Conservation (phyloP, 2,329 filamentous ascomycete species). For the Echinosphaeria canescens region DNA sequence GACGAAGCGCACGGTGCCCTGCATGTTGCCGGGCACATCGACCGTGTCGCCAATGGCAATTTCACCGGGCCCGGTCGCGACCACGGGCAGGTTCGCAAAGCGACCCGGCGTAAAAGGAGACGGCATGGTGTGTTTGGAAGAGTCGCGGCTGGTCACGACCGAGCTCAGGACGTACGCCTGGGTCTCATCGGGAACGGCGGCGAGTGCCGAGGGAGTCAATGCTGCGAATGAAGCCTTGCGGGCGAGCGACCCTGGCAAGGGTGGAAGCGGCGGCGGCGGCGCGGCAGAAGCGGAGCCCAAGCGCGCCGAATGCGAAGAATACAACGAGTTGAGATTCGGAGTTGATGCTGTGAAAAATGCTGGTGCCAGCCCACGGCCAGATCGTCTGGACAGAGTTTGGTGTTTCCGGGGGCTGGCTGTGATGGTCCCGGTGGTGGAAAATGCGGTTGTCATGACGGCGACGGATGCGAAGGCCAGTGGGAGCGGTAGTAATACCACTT, state of each 20-base stretch:
- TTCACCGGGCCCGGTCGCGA: constrained; percentile 21
- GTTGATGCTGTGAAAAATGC: constrained; percentile 28
- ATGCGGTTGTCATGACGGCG: constrained; percentile 12
- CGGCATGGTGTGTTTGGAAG: constrained; percentile 30
- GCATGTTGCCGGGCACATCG: constrained; percentile 86
- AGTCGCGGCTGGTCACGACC: constrained; percentile 15
- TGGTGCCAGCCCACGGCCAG: constrained; percentile 13
- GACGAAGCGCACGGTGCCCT: constrained; percentile 74
- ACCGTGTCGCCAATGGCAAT: constrained; percentile 64
- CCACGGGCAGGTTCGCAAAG: no score
- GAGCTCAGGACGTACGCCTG: constrained; percentile 38
- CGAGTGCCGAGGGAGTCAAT: constrained; percentile 39
- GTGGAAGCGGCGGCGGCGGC: constrained; percentile 17
- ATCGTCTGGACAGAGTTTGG: constrained; percentile 18
- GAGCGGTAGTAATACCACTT: no score
- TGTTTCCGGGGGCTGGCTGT: no score
- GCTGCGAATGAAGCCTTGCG: constrained; percentile 43
- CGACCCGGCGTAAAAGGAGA: constrained; percentile 29
- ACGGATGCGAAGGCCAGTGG: no score
- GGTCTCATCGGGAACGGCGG: constrained; percentile 43
- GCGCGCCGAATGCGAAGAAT: constrained; percentile 17
- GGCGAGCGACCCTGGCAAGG: constrained; percentile 35
- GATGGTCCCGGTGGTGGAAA: constrained; percentile 13
- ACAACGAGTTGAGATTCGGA: constrained; percentile 32
- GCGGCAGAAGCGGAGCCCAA: no score